A percentile compares a stretch with the other conserved stretches of the same genome.
Conservation (phyloP, 2,329 filamentous ascomycete genomes). For the Pezicula rhizophila region DNA sequence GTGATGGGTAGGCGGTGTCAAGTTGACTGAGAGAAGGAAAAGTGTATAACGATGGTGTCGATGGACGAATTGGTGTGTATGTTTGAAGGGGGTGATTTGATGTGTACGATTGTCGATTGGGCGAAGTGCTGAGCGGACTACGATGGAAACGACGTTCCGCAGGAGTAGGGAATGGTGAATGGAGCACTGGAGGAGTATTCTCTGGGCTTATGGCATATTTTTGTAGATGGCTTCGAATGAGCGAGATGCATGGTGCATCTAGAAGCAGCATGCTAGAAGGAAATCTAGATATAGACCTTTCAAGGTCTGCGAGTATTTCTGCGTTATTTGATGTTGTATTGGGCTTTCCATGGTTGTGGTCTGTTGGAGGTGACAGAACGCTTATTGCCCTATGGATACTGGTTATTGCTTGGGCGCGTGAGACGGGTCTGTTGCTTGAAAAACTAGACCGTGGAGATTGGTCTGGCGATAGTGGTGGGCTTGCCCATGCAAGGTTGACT, state of each 20-base stretch:
- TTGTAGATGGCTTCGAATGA: constrained; percentile 10
- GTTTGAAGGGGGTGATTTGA: background rate
- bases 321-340: background rate
- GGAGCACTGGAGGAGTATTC: background rate
- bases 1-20: background rate
- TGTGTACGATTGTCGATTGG: background rate
- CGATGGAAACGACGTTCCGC: background rate
- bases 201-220: background rate
- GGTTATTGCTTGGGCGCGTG: background rate
- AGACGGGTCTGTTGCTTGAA: background rate
- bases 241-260: constrained; percentile 14
- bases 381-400: background rate
- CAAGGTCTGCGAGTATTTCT: constrained; percentile 14
- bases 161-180: constrained; percentile 2
- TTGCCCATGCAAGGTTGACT: constrained; percentile 12
- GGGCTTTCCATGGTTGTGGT: no score
- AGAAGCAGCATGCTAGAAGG: constrained; percentile 16
- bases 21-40: background rate
- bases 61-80: background rate
- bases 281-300: constrained; percentile 13
- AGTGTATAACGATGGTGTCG: background rate
- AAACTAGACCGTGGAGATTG: background rate
- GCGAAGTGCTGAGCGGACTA: background rate
- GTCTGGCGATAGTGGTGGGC: constrained; percentile 12
- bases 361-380: background rate